Evolutionary conservation across 2,329 filamentous ascomycete genomes (phyloP), one percentile per base, ranked within the genome.

Genomic region (Colletotrichum falcatum): DNA sequence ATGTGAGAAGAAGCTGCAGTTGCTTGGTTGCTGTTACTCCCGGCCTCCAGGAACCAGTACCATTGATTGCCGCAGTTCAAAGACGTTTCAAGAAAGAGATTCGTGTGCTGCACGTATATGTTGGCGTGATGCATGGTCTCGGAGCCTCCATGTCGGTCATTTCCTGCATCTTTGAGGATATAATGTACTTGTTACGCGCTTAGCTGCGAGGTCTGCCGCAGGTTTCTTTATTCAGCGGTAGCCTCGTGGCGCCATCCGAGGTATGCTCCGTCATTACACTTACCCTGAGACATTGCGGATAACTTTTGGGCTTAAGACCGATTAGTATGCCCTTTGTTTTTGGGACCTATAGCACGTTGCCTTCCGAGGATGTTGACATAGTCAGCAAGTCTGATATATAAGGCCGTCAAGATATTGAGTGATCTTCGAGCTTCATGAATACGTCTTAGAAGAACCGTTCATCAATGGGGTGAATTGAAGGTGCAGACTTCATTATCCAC

Each of bases 41-140:
- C 28, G 5, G 48, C 61, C 1, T 72, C 70, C 1, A 89, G 88
- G 72, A 94, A 91, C 76, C 94, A 91, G 54, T 90, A 86, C 77
- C 94, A 91, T 79, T 94, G 93, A 77, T 93, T 92, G 46, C 89
- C 91, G 80, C 90, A 92, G 78, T 94, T 91, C 79, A 93, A 94
- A 66, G 87, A 91, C 89, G 91, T 91, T 77, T 91, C 89, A 9
- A 91, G 86, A 75, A 91, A 86, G 75, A 89, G 87, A 2, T 82
- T 86, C 1, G 84, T 83, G 74, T 90, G 86, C 18, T 85, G 70
- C 0, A 82, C 79, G 76, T 91, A 91, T 62, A 84, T 86, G 65
- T 90, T 88, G 73, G 89, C 91, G 75, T 87, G 87, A 80, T 91
- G 91, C 89, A 91, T 91, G 61, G 89, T 89, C 60, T 85, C 83